Evolutionary conservation across 148 eudicot species (phyloP).

Genomic region (Nyssa sinensis): DNA sequence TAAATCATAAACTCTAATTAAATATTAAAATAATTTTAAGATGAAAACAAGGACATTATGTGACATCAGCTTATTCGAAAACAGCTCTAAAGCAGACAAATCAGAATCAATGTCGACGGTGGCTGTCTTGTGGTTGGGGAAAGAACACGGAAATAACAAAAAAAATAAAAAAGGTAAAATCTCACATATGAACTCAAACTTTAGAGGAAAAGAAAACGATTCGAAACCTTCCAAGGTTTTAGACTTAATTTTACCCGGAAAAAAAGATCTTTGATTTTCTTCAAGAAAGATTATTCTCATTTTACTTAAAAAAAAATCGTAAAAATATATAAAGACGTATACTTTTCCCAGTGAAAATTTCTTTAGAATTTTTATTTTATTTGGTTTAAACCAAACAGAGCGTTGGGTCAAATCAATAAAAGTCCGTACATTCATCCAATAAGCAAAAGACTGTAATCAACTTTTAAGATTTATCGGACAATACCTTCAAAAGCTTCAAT

Average conservation of each 20-base stretch:
- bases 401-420: background rate
- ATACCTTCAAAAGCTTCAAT: background rate
- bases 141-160: background rate
- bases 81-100: background rate
- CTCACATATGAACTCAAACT: background rate
- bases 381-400: background rate
- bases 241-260: background rate
- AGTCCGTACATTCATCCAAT: background rate
- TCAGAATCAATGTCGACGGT: slow-evolving; percentile 7
- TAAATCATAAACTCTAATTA: background rate
- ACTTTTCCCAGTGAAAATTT: background rate
- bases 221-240: background rate
- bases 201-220: too few relatives aligned
- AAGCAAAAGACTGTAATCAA: background rate
- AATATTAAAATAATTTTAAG: background rate
- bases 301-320: background rate
- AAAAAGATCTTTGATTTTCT: background rate
- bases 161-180: background rate
- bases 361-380: background rate
- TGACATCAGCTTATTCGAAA: slow-evolving; percentile 6
- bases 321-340: background rate
- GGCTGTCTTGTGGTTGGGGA: slow-evolving; percentile 8
- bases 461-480: background rate
- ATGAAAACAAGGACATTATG: slow-evolving; percentile 1
- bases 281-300: background rate